These are phyloP conservation scores for Chenopodium quinoa DNA, from an alignment of 148 eudicot species.

Conservation along the genomic window DNA sequence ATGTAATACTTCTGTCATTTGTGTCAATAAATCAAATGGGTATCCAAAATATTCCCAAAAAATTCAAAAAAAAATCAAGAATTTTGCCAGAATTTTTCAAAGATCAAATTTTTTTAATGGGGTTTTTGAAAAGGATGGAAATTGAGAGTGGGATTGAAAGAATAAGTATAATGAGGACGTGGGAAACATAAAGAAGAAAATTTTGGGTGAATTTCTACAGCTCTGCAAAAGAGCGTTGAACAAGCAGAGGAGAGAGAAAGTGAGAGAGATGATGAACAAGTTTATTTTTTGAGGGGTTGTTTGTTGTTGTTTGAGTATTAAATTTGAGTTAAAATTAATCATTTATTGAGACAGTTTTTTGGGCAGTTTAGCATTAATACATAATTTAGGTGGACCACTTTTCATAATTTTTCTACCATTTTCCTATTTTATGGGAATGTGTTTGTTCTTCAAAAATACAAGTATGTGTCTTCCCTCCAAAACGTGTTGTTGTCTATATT, in stretches of 20 bases:
- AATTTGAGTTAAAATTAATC: conserved; percentile 7
- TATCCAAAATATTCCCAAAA: neutral
- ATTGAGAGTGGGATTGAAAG: conserved; percentile 26
- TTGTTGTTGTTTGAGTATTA: neutral
- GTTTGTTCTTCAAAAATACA: conserved; percentile 9
- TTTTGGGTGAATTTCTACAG: neutral
- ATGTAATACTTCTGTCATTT: conserved; percentile 89
- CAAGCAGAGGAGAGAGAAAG: conserved; percentile 15
- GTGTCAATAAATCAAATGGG: conserved; percentile 19
- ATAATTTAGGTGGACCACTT: conserved; percentile 17
- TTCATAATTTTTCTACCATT: neutral
- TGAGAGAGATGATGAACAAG: conserved; percentile 2
- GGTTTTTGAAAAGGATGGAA: conserved; percentile 16
- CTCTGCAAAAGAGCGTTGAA: conserved; percentile 28
- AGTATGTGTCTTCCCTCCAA: neutral
- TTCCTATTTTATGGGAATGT: neutral
- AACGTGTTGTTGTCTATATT: neutral
- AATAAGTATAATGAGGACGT: conserved; percentile 49
- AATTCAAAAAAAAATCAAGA: neutral
- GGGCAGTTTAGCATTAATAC: conserved; percentile 9
- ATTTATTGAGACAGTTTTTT: conserved; percentile 20
- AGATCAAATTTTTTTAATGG: conserved; percentile 23
- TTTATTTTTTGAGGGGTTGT: neutral
- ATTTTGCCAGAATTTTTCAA: conserved; percentile 17
- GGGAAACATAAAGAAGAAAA: conserved; percentile 45